Conservation (phyloP, 1,284 basidiomycete species). For the Irpex sp. region DNA sequence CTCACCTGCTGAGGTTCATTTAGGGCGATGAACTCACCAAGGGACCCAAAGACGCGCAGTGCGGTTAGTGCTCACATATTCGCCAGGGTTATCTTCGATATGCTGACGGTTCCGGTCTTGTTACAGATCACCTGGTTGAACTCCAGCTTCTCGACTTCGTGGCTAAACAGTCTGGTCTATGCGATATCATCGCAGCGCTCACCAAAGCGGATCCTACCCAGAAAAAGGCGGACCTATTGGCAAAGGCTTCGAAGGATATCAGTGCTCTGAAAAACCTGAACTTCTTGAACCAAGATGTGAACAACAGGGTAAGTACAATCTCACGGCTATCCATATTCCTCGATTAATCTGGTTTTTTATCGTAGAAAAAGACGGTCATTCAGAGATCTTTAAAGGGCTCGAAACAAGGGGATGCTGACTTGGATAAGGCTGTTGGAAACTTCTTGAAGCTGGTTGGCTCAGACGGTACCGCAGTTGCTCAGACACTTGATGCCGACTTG, state of each 20-base stretch:
- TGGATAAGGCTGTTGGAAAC: slow-evolving; percentile 6
- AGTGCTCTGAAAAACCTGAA: slow-evolving; percentile 5
- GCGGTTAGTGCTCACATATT: neutral
- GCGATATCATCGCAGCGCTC: neutral
- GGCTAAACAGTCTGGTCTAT: neutral
- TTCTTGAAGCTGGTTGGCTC: neutral
- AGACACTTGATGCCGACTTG: slow-evolving; percentile 2
- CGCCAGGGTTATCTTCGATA: neutral
- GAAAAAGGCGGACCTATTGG: slow-evolving; percentile 1
- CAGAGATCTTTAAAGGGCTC: neutral
- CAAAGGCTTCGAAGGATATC: neutral
- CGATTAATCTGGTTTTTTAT: neutral
- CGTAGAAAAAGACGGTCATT: slow-evolving; percentile 7
- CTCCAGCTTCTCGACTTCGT: slow-evolving; percentile 5
- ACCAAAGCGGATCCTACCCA: neutral
- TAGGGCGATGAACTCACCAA: neutral
- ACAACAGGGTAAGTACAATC: neutral
- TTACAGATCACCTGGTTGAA: slow-evolving; percentile 3
- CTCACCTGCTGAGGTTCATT: neutral
- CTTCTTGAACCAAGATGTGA: slow-evolving; percentile 1
- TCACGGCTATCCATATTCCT: neutral
- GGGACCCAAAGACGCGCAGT: neutral
- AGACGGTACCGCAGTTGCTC: neutral
- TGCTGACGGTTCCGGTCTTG: neutral
- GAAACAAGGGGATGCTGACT: neutral